Evolutionary conservation across 257 asterid genomes (phyloP).

Genomic region (Ajuga chamaepitys): DNA sequence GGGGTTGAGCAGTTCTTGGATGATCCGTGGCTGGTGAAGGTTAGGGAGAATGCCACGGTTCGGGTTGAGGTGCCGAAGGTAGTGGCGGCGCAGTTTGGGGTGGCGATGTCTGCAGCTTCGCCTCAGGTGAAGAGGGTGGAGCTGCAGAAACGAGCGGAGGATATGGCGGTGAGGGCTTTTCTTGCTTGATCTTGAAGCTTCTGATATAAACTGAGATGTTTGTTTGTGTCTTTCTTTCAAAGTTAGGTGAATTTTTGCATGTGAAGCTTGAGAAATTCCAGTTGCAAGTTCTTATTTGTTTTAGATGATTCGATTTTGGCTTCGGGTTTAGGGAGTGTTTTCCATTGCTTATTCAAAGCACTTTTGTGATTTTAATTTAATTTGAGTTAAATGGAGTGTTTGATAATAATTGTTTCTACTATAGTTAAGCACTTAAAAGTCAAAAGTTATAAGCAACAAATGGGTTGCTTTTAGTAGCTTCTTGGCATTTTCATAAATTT

Average conservation of each 20-base stretch:
- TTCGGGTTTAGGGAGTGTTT: background rate
- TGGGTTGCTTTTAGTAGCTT: too few relatives aligned
- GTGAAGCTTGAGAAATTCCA: background rate
- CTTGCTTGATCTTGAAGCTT: background rate
- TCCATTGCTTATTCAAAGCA: too few relatives aligned
- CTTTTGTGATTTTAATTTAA: too few relatives aligned
- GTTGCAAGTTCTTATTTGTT: background rate
- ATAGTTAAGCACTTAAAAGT: too few relatives aligned
- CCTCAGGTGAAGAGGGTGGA: conserved; percentile 78
- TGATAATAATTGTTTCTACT: too few relatives aligned
- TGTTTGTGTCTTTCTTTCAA: conserved; percentile 14
- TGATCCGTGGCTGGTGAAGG: conserved; percentile 82
- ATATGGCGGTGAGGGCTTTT: conserved; percentile 52
- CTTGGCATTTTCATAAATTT: too few relatives aligned
- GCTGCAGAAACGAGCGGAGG: conserved; percentile 89
- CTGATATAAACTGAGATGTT: conserved; percentile 47
- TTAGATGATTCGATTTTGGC: background rate
- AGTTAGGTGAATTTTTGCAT: background rate
- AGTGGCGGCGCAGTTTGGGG: conserved; percentile 44
- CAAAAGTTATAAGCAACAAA: too few relatives aligned
- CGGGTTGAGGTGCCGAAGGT: conserved; percentile 91
- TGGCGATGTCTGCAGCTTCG: conserved; percentile 48
- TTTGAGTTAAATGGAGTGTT: too few relatives aligned
- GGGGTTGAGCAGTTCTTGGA: conserved; percentile 70
- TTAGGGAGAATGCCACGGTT: conserved; percentile 56